A percentile compares a stretch with the other conserved stretches of the same genome.
phyloP scores from a whole-genome alignment of 257 asterid species.

The Fraxinus quadrangulata region DNA sequence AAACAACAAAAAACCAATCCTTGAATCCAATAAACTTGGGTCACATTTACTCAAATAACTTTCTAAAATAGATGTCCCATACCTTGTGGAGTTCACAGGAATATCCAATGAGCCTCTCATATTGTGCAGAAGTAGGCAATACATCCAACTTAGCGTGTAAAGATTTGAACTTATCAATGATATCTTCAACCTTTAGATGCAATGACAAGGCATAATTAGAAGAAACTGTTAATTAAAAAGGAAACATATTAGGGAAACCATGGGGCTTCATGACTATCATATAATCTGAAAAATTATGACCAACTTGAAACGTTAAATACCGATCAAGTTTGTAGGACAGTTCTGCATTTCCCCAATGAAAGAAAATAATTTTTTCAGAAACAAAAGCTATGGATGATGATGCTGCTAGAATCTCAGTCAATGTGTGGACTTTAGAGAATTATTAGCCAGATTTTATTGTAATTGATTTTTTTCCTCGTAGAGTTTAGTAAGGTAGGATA shows the following conservation, averaged over 20 bases:
- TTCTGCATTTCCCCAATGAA: slow-evolving; percentile 14
- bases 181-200: slow-evolving; percentile 68
- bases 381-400: neutral
- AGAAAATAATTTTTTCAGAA: slow-evolving; percentile 23
- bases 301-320: slow-evolving; percentile 3
- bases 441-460: neutral
- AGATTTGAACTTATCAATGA: slow-evolving; percentile 46
- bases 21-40: neutral
- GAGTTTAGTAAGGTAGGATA: neutral
- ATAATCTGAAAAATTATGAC: slow-evolving; percentile 10
- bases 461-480: neutral
- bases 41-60: slow-evolving; percentile 16
- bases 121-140: slow-evolving; percentile 58
- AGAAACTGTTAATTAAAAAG: slow-evolving; percentile 24
- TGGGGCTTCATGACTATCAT: slow-evolving; percentile 1
- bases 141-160: slow-evolving; percentile 59
- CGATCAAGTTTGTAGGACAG: slow-evolving; percentile 11
- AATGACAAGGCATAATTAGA: slow-evolving; percentile 21
- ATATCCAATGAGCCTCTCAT: slow-evolving; percentile 58
- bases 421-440: neutral
- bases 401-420: neutral
- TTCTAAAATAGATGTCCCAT: slow-evolving; percentile 25
- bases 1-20: neutral
- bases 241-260: slow-evolving; percentile 16
- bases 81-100: slow-evolving; percentile 71